These are phyloP conservation scores for Ophiostoma sp. DNA, from an alignment of 2,329 filamentous ascomycete species.

Conservation along the genomic window DNA sequence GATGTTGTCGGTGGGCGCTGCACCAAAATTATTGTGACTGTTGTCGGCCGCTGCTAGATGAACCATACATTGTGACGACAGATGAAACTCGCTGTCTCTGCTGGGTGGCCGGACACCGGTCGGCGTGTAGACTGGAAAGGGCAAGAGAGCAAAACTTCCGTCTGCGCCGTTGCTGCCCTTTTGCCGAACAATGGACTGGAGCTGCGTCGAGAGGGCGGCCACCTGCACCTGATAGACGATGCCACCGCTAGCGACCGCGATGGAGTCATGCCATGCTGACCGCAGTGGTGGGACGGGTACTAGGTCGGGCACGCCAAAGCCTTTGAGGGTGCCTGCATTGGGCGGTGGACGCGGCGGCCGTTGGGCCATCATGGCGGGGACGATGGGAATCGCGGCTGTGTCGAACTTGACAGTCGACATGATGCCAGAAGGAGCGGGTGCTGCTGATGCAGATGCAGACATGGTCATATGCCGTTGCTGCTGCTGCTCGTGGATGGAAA, in stretches of 20 bases:
- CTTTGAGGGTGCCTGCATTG: not conserved
- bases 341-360: too few species aligned
- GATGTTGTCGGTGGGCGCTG: constrained; percentile 41
- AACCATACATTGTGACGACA: constrained; percentile 49
- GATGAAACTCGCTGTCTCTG: constrained; percentile 40
- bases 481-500: constrained; percentile 17
- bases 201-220: constrained; percentile 47
- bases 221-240: constrained; percentile 45
- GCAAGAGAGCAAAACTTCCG: constrained; percentile 39
- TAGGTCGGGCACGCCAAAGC: constrained; percentile 34
- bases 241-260: constrained; percentile 44
- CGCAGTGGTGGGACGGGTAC: constrained; percentile 44
- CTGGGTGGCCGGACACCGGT: constrained; percentile 42
- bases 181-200: constrained; percentile 40
- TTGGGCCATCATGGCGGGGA: not conserved
- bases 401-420: constrained; percentile 16
- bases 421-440: not conserved
- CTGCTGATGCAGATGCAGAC: not conserved
- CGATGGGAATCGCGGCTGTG: not conserved
- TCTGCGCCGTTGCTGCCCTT: constrained; percentile 27
- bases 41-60: constrained; percentile 39
- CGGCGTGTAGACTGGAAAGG: constrained; percentile 43
- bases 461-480: not conserved
- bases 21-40: constrained; percentile 34
- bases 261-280: constrained; percentile 53